Conservation (phyloP, 208 protist species). For the Perkinsela sp. region DNA sequence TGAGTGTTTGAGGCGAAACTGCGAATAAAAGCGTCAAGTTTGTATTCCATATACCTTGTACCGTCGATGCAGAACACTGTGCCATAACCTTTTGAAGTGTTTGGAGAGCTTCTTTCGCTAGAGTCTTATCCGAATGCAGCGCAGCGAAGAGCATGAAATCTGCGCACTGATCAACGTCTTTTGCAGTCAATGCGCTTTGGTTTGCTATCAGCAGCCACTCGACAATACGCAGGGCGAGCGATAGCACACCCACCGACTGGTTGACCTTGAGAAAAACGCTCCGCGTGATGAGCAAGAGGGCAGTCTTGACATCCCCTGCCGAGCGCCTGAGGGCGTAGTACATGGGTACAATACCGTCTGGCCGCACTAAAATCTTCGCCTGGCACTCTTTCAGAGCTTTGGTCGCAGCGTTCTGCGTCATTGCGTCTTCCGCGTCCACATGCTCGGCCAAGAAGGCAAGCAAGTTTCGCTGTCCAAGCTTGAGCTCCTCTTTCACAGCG, state of each 20-base stretch:
- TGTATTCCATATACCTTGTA: too few species aligned
- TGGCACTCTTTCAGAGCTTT: background rate
- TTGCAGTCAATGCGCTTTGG: background rate
- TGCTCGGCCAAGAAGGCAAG: background rate
- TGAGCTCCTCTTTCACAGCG: background rate
- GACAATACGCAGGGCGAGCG: background rate
- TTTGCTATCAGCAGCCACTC: background rate
- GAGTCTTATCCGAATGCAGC: background rate
- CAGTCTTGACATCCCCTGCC: background rate
- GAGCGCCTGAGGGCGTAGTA: background rate
- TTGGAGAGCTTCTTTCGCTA: background rate
- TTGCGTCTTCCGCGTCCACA: background rate
- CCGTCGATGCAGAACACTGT: too few species aligned
- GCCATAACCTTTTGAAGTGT: background rate
- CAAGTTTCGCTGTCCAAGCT: background rate
- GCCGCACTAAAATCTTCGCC: background rate
- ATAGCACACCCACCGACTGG: background rate
- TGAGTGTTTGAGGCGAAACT: too few species aligned
- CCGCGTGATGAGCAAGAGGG: background rate
- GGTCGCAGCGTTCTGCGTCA: background rate
- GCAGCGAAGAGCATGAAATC: background rate
- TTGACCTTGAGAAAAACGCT: background rate
- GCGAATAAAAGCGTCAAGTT: too few species aligned
- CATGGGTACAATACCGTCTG: background rate
- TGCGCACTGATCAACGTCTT: background rate